Conservation (phyloP, 2,329 filamentous ascomycete genomes). For the Metarhizium guizhouense region DNA sequence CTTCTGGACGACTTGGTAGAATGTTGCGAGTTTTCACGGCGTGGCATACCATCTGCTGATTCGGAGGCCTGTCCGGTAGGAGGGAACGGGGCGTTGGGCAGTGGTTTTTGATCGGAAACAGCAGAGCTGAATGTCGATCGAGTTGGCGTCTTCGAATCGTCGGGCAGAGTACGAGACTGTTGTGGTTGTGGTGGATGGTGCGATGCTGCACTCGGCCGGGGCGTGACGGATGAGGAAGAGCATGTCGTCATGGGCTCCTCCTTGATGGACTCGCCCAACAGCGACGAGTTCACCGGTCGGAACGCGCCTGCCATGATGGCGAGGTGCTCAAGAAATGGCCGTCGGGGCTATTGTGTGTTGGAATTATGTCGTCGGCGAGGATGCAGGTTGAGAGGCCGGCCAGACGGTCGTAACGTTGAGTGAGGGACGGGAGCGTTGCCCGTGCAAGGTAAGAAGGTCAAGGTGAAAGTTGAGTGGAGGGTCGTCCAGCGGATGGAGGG, state of each 20-base stretch:
- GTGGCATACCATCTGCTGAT: slow-evolving; percentile 26
- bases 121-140: slow-evolving; percentile 41
- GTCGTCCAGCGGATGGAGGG: slow-evolving; percentile 7
- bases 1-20: slow-evolving; percentile 46
- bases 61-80: slow-evolving; percentile 39
- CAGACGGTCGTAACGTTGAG: background rate
- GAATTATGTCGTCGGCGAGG: background rate
- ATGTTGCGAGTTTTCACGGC: slow-evolving; percentile 46
- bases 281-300: slow-evolving; percentile 37
- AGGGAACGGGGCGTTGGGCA: slow-evolving; percentile 44
- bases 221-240: slow-evolving; percentile 16
- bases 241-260: slow-evolving; percentile 29
- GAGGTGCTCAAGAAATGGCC: background rate
- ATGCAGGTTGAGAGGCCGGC: background rate
- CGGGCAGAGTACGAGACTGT: slow-evolving; percentile 19
- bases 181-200: slow-evolving; percentile 18
- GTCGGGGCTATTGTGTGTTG: background rate
- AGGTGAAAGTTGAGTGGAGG: slow-evolving; percentile 8
- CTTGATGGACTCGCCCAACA: slow-evolving; percentile 21
- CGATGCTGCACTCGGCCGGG: slow-evolving; percentile 27
- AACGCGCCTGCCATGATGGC: slow-evolving; percentile 38
- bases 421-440: slow-evolving; percentile 12
- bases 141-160: slow-evolving; percentile 54
- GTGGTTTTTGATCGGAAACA: slow-evolving; percentile 38
- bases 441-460: slow-evolving; percentile 4